phyloP scores from a whole-genome alignment of 1,284 basidiomycete species.

The Cutaneotrichosporon arboriforme region DNA sequence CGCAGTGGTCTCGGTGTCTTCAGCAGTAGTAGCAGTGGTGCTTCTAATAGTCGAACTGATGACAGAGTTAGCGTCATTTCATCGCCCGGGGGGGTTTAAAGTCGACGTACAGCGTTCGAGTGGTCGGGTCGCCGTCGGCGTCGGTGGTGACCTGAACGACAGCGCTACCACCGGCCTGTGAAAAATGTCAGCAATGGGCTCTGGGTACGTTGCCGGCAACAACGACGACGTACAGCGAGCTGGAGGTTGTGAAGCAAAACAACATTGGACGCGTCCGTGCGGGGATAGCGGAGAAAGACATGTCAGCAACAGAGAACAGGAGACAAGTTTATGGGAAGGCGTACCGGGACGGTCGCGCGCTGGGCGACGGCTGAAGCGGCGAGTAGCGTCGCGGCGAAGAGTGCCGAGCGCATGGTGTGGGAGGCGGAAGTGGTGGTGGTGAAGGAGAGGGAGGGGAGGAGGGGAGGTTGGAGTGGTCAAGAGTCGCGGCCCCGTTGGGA shows the following conservation, averaged over 20 bases:
- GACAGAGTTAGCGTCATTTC: background rate
- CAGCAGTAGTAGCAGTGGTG: background rate
- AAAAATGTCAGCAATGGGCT: background rate
- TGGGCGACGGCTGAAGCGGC: too few relatives aligned
- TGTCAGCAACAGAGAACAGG: too few relatives aligned
- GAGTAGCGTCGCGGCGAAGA: too few relatives aligned
- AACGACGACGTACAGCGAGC: too few relatives aligned
- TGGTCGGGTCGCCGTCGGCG: slow-evolving; percentile 21
- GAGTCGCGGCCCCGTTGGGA: too few relatives aligned
- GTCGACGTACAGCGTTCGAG: slow-evolving; percentile 27
- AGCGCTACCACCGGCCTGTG: slow-evolving; percentile 31
- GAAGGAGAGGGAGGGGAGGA: background rate
- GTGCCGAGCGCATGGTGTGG: background rate
- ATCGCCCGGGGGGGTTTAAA: too few relatives aligned
- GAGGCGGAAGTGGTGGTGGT: background rate
- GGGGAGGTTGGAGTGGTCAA: background rate
- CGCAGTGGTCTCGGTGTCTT: background rate
- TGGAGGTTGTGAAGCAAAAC: too few relatives aligned
- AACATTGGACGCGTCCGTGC: too few relatives aligned
- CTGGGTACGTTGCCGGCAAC: too few relatives aligned
- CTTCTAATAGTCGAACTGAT: slow-evolving; percentile 4
- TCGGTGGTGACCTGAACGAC: slow-evolving; percentile 30
- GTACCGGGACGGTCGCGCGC: too few relatives aligned
- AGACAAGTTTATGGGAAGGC: too few relatives aligned
- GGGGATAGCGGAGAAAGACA: too few relatives aligned